A percentile compares a stretch with the other conserved stretches of the same genome.
Conservation (phyloP, 2,329 filamentous ascomycete genomes). For the Biscogniauxia marginata region DNA sequence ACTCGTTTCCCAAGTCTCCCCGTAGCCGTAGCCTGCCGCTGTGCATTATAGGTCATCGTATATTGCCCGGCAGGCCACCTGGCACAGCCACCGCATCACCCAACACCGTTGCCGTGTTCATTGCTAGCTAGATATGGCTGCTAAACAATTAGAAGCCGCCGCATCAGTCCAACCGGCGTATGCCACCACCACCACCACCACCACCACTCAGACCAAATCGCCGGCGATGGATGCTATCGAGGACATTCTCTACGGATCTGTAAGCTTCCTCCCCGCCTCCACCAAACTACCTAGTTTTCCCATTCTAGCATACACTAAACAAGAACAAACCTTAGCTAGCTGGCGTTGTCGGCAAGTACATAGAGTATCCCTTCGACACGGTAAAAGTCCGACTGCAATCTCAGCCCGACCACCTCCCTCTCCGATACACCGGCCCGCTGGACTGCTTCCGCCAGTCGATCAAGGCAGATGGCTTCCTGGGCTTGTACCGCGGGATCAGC, state of each 20-base stretch:
- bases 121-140: constrained; percentile 23
- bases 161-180: constrained; percentile 22
- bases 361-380: constrained; percentile 98
- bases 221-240: constrained; percentile 68
- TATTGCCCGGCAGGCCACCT: constrained; percentile 19
- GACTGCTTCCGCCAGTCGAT: constrained; percentile 93
- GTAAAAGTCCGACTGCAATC: constrained; percentile 96
- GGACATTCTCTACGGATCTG: constrained; percentile 85
- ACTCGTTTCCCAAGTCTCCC: constrained; percentile 15
- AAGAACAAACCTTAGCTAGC: constrained; percentile 55
- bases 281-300: background rate
- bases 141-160: constrained; percentile 21
- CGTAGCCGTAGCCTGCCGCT: constrained; percentile 26
- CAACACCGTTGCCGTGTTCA: background rate
- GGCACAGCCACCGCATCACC: background rate
- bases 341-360: constrained; percentile 88
- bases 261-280: constrained; percentile 53
- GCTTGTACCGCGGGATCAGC: constrained; percentile 88
- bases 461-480: constrained; percentile 71
- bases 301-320: constrained; percentile 12
- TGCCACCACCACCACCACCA: constrained; percentile 2
- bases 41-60: constrained; percentile 17
- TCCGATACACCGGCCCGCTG: constrained; percentile 79
- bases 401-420: constrained; percentile 80
- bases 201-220: constrained; percentile 22